phyloP scores from a whole-genome alignment of 2,329 filamentous ascomycete species.

The Fusarium chuoi region DNA sequence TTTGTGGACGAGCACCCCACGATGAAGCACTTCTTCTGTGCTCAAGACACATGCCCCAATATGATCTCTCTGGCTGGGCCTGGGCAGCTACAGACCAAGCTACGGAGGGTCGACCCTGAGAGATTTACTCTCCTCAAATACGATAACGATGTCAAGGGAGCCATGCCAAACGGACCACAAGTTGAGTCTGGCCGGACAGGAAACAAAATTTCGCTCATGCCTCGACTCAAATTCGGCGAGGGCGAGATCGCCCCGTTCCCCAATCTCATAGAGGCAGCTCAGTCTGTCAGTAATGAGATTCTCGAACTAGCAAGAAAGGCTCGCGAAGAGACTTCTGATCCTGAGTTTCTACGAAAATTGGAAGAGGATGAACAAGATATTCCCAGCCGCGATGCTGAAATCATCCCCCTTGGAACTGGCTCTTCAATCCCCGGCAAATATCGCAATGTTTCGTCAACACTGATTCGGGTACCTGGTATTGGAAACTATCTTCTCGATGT shows the following conservation, averaged over 20 bases:
- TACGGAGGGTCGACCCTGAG: constrained; percentile 77
- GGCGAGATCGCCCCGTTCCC: constrained; percentile 57
- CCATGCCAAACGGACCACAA: constrained; percentile 39
- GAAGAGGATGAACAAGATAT: constrained; percentile 69
- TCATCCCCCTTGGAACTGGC: constrained; percentile 90
- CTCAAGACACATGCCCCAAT: constrained; percentile 79
- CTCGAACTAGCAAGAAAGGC: constrained; percentile 63
- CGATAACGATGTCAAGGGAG: constrained; percentile 59
- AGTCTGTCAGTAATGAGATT: constrained; percentile 55
- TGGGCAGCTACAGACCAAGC: constrained; percentile 72
- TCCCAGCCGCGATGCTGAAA: constrained; percentile 79
- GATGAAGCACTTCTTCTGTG: constrained; percentile 81
- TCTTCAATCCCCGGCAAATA: constrained; percentile 92
- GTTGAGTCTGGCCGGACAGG: constrained; percentile 57
- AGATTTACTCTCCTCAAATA: constrained; percentile 78
- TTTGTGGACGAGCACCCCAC: constrained; percentile 74
- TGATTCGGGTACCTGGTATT: constrained; percentile 83
- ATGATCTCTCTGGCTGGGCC: constrained; percentile 75
- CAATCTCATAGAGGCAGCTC: constrained; percentile 58
- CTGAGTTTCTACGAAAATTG: constrained; percentile 60
- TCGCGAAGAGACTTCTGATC: constrained; percentile 52
- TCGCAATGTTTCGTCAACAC: constrained; percentile 90
- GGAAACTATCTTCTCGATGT: constrained; percentile 93
- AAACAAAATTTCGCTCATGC: constrained; percentile 59
- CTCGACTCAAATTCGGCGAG: constrained; percentile 57